A percentile compares a stretch with the other conserved stretches of the same genome.
These are phyloP conservation scores for Suhomyces xylopsoci DNA, from an alignment of 805 yeast species.

Conservation along the genomic window DNA sequence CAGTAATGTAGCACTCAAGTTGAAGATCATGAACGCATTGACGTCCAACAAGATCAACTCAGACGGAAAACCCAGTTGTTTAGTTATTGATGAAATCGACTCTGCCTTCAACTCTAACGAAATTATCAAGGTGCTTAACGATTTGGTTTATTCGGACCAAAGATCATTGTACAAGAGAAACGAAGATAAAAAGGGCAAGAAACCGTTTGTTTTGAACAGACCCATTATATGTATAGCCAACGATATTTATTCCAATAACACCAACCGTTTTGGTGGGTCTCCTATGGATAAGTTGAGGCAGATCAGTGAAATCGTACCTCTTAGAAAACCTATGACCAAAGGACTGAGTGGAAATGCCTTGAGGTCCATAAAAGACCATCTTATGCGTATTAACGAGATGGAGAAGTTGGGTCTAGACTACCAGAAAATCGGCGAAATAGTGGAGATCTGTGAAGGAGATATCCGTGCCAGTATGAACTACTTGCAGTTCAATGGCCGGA, in stretches of 20 bases:
- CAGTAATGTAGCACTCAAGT: constrained; percentile 29
- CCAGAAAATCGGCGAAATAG: constrained; percentile 58
- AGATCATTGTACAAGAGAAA: constrained; percentile 36
- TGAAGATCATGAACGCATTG: constrained; percentile 51
- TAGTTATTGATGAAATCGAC: constrained; percentile 88
- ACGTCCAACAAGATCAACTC: constrained; percentile 57
- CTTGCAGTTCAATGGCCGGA: constrained; percentile 58
- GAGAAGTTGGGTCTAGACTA: constrained; percentile 54
- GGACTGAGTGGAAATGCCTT: constrained; percentile 36
- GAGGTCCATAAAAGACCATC: constrained; percentile 34
- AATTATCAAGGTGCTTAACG: constrained; percentile 49
- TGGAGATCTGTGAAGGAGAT: constrained; percentile 74
- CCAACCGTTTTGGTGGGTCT: constrained; percentile 29
- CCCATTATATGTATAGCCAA: constrained; percentile 94
- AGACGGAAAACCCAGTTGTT: constrained; percentile 71
- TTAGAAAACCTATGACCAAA: constrained; percentile 55
- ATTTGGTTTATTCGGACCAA: constrained; percentile 56
- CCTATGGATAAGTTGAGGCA: constrained; percentile 74
- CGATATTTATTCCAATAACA: constrained; percentile 60
- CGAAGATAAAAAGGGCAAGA: constrained; percentile 15
- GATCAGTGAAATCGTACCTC: constrained; percentile 65
- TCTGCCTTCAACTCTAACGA: constrained; percentile 35
- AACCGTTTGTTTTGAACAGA: constrained; percentile 50
- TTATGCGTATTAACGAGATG: constrained; percentile 46
- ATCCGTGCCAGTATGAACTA: constrained; percentile 81